These are phyloP conservation scores for Microbotryum lychnidis-dioicae DNA, from an alignment of 1,284 basidiomycete species.

Conservation along the genomic window DNA sequence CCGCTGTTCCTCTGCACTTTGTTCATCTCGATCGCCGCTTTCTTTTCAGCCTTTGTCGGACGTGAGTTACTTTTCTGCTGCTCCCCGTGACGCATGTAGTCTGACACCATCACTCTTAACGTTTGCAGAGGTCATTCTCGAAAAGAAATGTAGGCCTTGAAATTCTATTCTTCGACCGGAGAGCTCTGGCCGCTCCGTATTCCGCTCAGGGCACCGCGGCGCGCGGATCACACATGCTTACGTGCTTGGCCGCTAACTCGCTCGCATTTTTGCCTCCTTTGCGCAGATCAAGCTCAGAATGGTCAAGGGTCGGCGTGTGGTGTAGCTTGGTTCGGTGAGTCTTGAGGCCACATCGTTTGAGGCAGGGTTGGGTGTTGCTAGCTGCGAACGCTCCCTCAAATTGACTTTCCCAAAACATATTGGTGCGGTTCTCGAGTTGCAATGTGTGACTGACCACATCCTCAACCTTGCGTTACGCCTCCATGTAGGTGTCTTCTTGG, in stretches of 20 bases:
- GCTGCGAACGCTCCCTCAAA: background rate
- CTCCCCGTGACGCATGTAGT: constrained; percentile 47
- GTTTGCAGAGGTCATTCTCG: constrained; percentile 40
- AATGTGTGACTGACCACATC: background rate
- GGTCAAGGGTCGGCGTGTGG: constrained; percentile 48
- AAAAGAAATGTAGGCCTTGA: constrained; percentile 22
- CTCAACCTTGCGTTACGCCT: background rate
- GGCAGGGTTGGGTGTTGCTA: constrained; percentile 1
- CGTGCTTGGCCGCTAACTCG: background rate
- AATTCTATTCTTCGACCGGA: background rate
- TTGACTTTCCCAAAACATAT: no score
- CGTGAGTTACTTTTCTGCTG: constrained; percentile 47
- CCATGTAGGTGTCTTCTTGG: constrained; percentile 45
- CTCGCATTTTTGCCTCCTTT: constrained; percentile 12
- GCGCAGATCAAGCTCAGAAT: constrained; percentile 26
- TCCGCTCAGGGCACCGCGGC: no score
- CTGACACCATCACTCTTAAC: constrained; percentile 82
- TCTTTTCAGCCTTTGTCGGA: constrained; percentile 86
- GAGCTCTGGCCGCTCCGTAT: background rate
- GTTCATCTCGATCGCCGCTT: constrained; percentile 61
- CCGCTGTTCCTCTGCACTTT: constrained; percentile 82
- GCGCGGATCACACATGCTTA: constrained; percentile 1
- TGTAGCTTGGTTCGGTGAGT: constrained; percentile 85
- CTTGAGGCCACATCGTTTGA: constrained; percentile 38
- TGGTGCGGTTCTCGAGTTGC: no score